These are phyloP conservation scores for Backusella circina DNA, from an alignment of 192 early-diverging fungal species.

Conservation along the genomic window DNA sequence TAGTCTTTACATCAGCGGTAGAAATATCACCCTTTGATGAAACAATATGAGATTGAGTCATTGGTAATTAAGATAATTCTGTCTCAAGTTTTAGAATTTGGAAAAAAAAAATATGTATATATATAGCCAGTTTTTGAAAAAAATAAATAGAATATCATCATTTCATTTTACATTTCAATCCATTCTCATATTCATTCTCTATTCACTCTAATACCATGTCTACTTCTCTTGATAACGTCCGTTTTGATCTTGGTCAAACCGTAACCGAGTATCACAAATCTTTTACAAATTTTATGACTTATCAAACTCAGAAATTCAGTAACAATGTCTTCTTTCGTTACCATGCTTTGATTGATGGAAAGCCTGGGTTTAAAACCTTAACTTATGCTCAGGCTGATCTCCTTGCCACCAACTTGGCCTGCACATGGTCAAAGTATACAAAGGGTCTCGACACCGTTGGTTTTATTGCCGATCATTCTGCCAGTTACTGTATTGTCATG, in stretches of 20 bases:
- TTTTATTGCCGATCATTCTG: neutral
- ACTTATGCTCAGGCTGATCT: constrained; percentile 11
- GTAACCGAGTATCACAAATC: neutral
- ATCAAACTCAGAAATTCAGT: neutral
- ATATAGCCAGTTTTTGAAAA: neutral
- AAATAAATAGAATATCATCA: neutral
- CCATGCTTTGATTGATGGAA: neutral
- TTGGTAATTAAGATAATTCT: neutral
- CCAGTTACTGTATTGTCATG: neutral
- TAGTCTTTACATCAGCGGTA: neutral
- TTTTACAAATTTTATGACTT: neutral
- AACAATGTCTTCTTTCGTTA: neutral
- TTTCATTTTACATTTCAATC: neutral
- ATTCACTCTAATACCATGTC: neutral
- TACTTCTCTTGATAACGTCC: neutral
- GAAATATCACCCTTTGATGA: neutral
- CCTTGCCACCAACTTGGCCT: constrained; percentile 15
- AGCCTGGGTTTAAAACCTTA: neutral
- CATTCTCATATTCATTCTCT: neutral
- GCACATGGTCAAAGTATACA: neutral
- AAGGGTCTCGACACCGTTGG: neutral
- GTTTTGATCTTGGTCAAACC: neutral
- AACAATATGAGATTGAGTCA: neutral
- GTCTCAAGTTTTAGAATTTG: neutral
- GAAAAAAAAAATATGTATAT: neutral